phyloP scores from a whole-genome alignment of 495 filamentous ascomycete genomes.

The Hypoxylon trugodes region DNA sequence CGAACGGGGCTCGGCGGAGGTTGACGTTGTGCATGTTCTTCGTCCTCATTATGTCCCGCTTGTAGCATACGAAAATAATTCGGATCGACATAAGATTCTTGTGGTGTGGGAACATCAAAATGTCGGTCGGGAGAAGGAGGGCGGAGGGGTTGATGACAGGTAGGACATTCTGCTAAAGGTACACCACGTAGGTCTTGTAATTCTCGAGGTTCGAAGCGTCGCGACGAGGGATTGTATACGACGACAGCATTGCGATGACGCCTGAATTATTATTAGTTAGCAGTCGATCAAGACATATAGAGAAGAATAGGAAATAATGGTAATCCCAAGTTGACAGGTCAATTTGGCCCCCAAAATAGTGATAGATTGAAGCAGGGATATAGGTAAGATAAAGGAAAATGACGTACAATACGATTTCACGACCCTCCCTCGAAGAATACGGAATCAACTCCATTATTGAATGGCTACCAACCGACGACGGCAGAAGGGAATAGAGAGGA shows the following conservation, averaged over 20 bases:
- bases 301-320: too few species aligned
- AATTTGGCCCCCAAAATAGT: too few species aligned
- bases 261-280: conserved; percentile 54
- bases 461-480: conserved; percentile 17
- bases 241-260: conserved; percentile 93
- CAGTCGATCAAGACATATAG: too few species aligned
- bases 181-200: too few species aligned
- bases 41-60: conserved; percentile 47
- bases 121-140: conserved; percentile 59
- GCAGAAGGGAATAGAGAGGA: not conserved
- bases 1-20: conserved; percentile 59
- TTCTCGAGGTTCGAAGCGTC: conserved; percentile 83
- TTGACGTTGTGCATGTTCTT: conserved; percentile 34
- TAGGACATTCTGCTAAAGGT: conserved; percentile 76
- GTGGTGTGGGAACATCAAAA: conserved; percentile 50
- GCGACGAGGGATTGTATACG: conserved; percentile 84
- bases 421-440: conserved; percentile 67
- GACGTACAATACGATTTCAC: conserved; percentile 71
- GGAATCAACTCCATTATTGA: conserved; percentile 68
- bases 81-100: conserved; percentile 81
- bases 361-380: not conserved
- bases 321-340: too few species aligned
- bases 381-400: not conserved
- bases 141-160: conserved; percentile 83
- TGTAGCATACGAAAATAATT: conserved; percentile 95